These are phyloP conservation scores for Celoporthe dispersa DNA, from an alignment of 2,329 filamentous ascomycete genomes.

Conservation along the genomic window DNA sequence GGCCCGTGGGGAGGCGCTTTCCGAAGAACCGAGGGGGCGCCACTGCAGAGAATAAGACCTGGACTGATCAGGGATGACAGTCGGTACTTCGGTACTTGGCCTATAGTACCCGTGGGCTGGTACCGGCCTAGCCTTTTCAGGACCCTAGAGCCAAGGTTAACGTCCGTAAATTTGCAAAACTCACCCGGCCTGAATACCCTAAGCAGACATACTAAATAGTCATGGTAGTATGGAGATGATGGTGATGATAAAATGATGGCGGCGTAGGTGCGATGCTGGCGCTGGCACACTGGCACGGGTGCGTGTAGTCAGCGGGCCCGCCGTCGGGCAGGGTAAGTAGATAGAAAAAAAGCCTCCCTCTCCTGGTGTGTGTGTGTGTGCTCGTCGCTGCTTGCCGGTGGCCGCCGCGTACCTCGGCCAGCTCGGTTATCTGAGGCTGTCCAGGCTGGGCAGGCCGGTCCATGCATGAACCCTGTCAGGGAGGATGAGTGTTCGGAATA, in stretches of 20 bases:
- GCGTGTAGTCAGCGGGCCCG: not conserved
- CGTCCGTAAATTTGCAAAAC: conserved; percentile 1
- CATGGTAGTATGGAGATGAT: too few relatives aligned
- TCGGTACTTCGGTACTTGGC: not conserved
- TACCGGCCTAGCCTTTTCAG: conserved; percentile 3
- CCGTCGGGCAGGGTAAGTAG: not conserved
- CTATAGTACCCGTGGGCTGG: conserved; percentile 9
- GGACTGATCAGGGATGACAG: conserved; percentile 7
- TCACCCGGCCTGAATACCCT: not conserved
- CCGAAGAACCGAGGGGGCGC: conserved; percentile 12
- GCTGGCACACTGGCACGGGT: too few relatives aligned
- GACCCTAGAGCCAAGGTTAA: not conserved
- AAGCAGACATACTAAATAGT: not conserved
- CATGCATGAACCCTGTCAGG: conserved; percentile 3
- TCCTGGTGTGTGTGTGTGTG: not conserved
- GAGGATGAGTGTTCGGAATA: not conserved
- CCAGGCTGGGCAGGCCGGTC: not conserved
- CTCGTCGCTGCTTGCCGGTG: not conserved
- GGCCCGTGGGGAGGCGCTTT: conserved; percentile 10
- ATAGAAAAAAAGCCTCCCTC: not conserved
- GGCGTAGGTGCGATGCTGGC: not conserved
- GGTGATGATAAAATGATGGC: not conserved
- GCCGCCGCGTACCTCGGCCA: not conserved
- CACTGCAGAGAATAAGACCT: conserved; percentile 5
- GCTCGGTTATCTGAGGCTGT: not conserved